phyloP scores from a whole-genome alignment of 78 protist species.

The Dictyostelium purpureum region DNA sequence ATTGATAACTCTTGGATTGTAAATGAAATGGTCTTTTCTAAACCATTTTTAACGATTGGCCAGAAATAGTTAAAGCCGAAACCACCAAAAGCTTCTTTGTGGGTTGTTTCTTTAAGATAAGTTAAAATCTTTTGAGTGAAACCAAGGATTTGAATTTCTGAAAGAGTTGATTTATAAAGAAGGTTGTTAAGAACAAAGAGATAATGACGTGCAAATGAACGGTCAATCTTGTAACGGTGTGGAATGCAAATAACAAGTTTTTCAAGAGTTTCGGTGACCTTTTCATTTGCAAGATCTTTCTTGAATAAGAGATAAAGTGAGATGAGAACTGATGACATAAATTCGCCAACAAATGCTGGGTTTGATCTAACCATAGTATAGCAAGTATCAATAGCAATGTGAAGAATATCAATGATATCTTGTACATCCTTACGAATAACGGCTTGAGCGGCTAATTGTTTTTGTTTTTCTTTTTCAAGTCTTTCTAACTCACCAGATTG shows the following conservation, averaged over 20 bases:
- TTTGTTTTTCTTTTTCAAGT: constrained; percentile 44
- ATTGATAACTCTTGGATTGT: constrained; percentile 78
- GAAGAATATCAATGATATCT: neutral
- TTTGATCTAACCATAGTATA: neutral
- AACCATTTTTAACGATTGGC: constrained; percentile 62
- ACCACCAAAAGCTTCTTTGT: neutral
- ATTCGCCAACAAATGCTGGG: constrained; percentile 51
- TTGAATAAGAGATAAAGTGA: constrained; percentile 8
- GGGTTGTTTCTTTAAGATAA: neutral
- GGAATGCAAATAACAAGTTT: constrained; percentile 5
- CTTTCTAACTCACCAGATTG: constrained; percentile 59
- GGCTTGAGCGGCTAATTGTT: constrained; percentile 24
- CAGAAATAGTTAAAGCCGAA: constrained; percentile 48
- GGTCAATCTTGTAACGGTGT: neutral
- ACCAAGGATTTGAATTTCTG: constrained; percentile 43
- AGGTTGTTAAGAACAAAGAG: constrained; percentile 27
- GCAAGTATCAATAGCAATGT: neutral
- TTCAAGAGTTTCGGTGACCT: neutral
- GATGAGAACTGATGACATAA: constrained; percentile 6
- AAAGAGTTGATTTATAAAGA: neutral
- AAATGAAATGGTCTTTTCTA: constrained; percentile 52
- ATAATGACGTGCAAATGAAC: constrained; percentile 5
- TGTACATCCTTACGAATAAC: constrained; percentile 32
- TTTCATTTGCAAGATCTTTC: neutral
- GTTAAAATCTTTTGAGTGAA: constrained; percentile 12